Evolutionary conservation across 306 rosid species (phyloP).

Genomic region (Malus orientalis): DNA sequence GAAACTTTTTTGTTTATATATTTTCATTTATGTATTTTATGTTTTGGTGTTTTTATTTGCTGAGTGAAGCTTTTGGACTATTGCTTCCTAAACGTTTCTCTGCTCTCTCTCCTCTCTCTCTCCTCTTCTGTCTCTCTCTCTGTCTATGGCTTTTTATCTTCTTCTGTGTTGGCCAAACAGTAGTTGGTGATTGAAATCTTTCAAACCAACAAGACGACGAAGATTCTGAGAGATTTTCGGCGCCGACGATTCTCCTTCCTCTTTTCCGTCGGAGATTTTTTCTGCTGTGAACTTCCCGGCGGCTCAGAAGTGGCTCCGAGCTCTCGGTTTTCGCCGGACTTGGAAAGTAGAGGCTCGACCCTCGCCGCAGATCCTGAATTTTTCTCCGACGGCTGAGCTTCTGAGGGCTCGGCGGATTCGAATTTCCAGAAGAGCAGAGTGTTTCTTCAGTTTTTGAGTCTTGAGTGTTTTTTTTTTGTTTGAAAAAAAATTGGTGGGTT

Average conservation of each 20-base stretch:
- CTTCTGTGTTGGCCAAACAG: constrained; percentile 30
- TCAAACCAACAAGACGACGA: constrained; percentile 10
- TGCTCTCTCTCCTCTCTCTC: background rate
- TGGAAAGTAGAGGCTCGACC: background rate
- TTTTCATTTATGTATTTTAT: background rate
- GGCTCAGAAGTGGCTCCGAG: background rate
- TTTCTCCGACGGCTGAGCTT: background rate
- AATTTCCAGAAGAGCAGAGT: background rate
- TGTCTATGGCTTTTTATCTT: constrained; percentile 27
- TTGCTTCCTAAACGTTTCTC: constrained; percentile 32
- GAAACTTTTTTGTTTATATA: background rate
- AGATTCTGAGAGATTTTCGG: background rate
- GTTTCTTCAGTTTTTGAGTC: background rate
- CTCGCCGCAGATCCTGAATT: background rate
- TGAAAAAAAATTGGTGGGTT: background rate
- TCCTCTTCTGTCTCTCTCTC: background rate
- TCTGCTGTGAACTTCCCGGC: background rate
- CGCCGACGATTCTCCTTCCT: background rate
- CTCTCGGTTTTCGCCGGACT: background rate
- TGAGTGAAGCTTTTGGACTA: constrained; percentile 37
- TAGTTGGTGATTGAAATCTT: constrained; percentile 20
- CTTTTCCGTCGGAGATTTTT: background rate
- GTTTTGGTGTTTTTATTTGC: constrained; percentile 13
- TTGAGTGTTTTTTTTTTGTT: background rate
- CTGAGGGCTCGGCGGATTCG: background rate